Evolutionary conservation across 768 basidiomycete genomes (phyloP), one percentile per base, ranked within the genome.

Genomic region (Neoboletus subvelutipes): DNA sequence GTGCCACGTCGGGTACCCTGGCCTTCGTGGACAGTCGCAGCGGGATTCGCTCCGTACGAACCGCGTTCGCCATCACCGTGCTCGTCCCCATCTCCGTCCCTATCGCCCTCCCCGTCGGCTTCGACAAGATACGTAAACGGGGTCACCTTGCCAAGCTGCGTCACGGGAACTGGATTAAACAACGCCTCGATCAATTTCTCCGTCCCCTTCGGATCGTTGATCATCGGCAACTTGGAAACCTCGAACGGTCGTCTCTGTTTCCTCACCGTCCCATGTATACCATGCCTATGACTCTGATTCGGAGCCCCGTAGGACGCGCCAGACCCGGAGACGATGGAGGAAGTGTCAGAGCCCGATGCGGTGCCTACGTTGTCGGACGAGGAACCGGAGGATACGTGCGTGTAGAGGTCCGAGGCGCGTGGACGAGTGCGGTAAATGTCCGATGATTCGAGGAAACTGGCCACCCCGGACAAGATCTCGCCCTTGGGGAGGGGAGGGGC

Each of bases 171-270:
- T 2, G 90, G 90, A 63, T 92, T 92, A 68, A 92, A 92, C 26
- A 92, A 68, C 6, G 87, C 84, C 54, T 92, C 90, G 65, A 92
- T 91, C 41, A 92, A 77, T 37, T 77, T 77, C 67, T 89, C 88
- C 0, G 89, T 91, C 15, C 83, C 82, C 50, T 81, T 80, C 2
- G 85, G 79, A 1, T 86, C 85, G 58, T 80, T 78, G 4, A 82
- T 80, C 18, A 73, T 66, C 2, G 84, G 83, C 8, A 88, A 76
- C 26, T 64, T 65, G 55, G 71, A 61, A 11, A 70, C 53, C 41
- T 77, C 70, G 22, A 75, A 66, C 3, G 64, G 70, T 8, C 67
- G 56, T 28, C 67, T 59, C 34, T 65, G 67, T 24, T 59, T 69
- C 54, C 66, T 70, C 26, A 28, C 33, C 22, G 55, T 34, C 42